Conservation (phyloP, 805 yeast species). For the Huiozyma naganishii region DNA sequence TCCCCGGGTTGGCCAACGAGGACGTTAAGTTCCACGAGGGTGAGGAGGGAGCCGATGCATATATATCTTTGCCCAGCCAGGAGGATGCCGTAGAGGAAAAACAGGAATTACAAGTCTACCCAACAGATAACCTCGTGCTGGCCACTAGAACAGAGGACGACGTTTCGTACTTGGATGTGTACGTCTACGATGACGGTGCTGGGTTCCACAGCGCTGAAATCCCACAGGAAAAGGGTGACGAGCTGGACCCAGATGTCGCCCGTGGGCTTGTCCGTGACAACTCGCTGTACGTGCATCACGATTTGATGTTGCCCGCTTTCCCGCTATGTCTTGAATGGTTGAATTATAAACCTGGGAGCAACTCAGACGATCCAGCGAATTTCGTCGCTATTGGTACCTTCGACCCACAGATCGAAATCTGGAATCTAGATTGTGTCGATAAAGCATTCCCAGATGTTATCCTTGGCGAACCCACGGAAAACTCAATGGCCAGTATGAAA, state of each 20-base stretch:
- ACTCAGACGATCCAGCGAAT: slow-evolving; percentile 54
- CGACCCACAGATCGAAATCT: slow-evolving; percentile 93
- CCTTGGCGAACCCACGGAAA: slow-evolving; percentile 62
- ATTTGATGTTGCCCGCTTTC: slow-evolving; percentile 91
- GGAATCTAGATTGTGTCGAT: slow-evolving; percentile 90
- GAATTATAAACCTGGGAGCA: slow-evolving; percentile 54
- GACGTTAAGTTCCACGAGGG: slow-evolving; percentile 45
- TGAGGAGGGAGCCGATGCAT: slow-evolving; percentile 33
- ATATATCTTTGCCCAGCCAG: slow-evolving; percentile 36
- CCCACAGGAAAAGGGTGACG: slow-evolving; percentile 56
- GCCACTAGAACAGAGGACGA: slow-evolving; percentile 96
- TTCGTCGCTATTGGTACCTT: slow-evolving; percentile 96
- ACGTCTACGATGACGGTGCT: slow-evolving; percentile 89
- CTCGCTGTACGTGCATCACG: slow-evolving; percentile 87
- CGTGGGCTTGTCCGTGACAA: slow-evolving; percentile 63
- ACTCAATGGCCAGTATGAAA: slow-evolving; percentile 24
- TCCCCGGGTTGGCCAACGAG: slow-evolving; percentile 59
- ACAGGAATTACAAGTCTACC: slow-evolving; percentile 73
- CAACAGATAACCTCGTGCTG: slow-evolving; percentile 80
- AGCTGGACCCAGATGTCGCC: slow-evolving; percentile 61
- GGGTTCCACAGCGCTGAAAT: slow-evolving; percentile 62
- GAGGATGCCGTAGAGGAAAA: slow-evolving; percentile 65
- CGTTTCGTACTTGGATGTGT: slow-evolving; percentile 81
- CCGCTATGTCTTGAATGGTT: slow-evolving; percentile 96
- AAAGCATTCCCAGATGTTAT: slow-evolving; percentile 92